Evolutionary conservation across 441 rosid species (phyloP).

Genomic region (Capsella rubella): DNA sequence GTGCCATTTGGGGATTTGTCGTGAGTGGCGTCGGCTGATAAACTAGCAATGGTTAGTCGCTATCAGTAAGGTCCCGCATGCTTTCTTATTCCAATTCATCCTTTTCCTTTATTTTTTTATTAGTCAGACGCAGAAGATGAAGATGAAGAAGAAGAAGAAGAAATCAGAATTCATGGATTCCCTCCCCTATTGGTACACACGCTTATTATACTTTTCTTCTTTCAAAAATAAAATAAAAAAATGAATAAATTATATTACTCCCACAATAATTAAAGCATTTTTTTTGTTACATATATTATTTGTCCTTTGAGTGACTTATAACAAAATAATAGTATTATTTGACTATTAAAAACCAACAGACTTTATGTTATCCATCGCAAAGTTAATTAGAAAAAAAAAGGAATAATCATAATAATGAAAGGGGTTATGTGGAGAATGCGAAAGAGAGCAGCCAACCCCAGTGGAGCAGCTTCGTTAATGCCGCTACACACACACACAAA

Average conservation of each 20-base stretch:
- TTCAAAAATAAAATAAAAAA: no score
- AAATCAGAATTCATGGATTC: no score
- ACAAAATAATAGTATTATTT: neutral
- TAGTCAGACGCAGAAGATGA: no score
- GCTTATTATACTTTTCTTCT: no score
- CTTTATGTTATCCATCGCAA: constrained; percentile 8
- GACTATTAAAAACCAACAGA: constrained; percentile 7
- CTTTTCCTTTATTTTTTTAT: neutral
- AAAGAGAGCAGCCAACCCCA: neutral
- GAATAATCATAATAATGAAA: neutral
- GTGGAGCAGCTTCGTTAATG: constrained; percentile 42
- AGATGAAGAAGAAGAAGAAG: neutral
- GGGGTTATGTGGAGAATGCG: neutral
- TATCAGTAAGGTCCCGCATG: constrained; percentile 23
- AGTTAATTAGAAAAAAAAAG: no score
- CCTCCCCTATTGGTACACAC: no score
- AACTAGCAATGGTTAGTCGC: constrained; percentile 39
- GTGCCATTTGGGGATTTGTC: constrained; percentile 36
- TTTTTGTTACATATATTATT: neutral
- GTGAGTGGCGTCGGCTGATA: constrained; percentile 27
- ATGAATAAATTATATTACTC: no score
- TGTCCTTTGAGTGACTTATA: constrained; percentile 9
- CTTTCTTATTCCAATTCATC: constrained; percentile 33
- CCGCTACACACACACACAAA: constrained; percentile 8
- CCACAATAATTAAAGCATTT: neutral